Base-by-base conservation (phyloP, 2,329 filamentous ascomycete species). In the Rutstroemia sp. region DNA sequence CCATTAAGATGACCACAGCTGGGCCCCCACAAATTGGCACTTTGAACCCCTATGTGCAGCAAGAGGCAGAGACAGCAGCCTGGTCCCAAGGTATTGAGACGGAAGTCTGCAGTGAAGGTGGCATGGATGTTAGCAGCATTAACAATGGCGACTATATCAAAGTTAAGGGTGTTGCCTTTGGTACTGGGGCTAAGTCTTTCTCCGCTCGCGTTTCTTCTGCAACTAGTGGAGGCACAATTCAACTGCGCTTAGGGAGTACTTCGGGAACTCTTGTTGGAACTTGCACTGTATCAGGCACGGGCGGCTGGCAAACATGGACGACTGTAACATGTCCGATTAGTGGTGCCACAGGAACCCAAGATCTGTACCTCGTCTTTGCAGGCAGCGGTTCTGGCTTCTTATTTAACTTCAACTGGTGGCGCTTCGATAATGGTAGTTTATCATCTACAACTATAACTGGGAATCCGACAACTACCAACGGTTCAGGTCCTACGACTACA, bases 71-170 rank as follows among this genome's bases (percentile, higher is more conserved):
- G 12, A 34, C 30, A 34, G 30, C 30, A 34, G 30, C 30, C 10
- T 34, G 30, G 30, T 34, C 30, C 2, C 30, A 34, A 12, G 30
- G 30, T 34, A 10, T 34, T 1, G 30, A 34, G 10, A 34, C 30
- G 10, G 30, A 34, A 9, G 30, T 48, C 25, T 48, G 46, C 16
- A 23, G 19, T n/a, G 46, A 48, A 27, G 46, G 46, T 23, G 46
- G 46, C 9, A 48, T 48, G 9, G 25, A 48, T 27, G 46, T 48
- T 30, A 30, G 19, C 8, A n/a, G n/a, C 46, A 48, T 48, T 17
- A 48, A 30, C 19, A 48, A 48, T 14, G 46, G 46, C 25, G 46
- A 48, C 46, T 48, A 48, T 30, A 48, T 48, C 46, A 48, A 48
- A n/a, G 46, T 48, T 2, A 48, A 48, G 46, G 46, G 46, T n/a